phyloP scores from a whole-genome alignment of 2,329 filamentous ascomycete genomes.

The Xylariaceae sp. region DNA sequence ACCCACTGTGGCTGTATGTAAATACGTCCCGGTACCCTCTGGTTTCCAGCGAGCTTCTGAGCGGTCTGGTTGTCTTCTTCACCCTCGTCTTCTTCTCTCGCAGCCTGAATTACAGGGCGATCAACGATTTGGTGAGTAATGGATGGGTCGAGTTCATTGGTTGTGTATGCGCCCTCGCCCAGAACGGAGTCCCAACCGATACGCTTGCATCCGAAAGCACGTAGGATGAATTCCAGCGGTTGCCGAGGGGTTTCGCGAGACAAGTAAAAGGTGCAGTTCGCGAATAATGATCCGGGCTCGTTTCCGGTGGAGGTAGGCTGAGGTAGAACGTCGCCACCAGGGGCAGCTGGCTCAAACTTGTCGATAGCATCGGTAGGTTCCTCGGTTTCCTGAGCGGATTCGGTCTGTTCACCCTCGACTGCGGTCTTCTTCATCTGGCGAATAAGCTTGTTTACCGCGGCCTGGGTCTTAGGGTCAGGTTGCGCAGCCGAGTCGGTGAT shows the following conservation, averaged over 20 bases:
- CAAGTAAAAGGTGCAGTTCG: conserved; percentile 84
- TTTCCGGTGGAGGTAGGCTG: conserved; percentile 67
- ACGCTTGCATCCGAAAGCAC: conserved; percentile 90
- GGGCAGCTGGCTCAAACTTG: conserved; percentile 80
- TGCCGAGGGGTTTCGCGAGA: conserved; percentile 90
- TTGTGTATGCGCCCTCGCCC: conserved; percentile 87
- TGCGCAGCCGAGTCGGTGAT: conserved; percentile 48
- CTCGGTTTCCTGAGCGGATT: conserved; percentile 39
- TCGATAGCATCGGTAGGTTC: conserved; percentile 64
- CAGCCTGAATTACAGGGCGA: conserved; percentile 67
- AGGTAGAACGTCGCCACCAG: conserved; percentile 77
- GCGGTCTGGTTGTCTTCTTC: conserved; percentile 58
- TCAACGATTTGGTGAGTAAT: conserved; percentile 98
- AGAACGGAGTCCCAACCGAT: conserved; percentile 91
- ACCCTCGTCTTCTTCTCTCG: conserved; percentile 44
- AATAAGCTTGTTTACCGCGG: conserved; percentile 64
- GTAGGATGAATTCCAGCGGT: conserved; percentile 85
- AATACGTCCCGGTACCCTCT: conserved; percentile 80
- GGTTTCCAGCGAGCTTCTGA: conserved; percentile 55
- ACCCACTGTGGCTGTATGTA: conserved; percentile 98
- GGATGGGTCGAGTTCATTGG: conserved; percentile 75
- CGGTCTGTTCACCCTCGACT: conserved; percentile 39
- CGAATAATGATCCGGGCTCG: conserved; percentile 72
- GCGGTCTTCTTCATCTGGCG: conserved; percentile 58
- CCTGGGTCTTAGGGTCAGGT: conserved; percentile 58